Evolutionary conservation across 2,329 filamentous ascomycete species (phyloP).

Genomic region (Clonostachys solani): DNA sequence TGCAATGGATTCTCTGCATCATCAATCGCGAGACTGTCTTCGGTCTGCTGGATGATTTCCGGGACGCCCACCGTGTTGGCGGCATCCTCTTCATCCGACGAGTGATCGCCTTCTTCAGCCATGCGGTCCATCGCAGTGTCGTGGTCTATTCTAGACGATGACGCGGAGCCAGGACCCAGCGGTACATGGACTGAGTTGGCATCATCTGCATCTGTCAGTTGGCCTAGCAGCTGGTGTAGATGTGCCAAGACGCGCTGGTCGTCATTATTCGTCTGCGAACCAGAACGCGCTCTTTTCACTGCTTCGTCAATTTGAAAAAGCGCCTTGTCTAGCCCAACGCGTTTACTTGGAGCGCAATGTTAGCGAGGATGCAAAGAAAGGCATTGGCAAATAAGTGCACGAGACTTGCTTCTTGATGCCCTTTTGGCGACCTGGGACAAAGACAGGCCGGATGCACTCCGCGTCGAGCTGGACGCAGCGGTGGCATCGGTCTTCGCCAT

Average conservation of each 20-base stretch:
- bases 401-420: constrained; percentile 67
- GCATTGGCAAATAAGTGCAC: background rate
- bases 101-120: constrained; percentile 21
- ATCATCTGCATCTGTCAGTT: too few species aligned
- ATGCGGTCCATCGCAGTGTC: constrained; percentile 6
- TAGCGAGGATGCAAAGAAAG: background rate
- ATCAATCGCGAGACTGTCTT: constrained; percentile 58
- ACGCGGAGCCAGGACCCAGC: constrained; percentile 7
- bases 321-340: constrained; percentile 70
- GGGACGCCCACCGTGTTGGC: constrained; percentile 14
- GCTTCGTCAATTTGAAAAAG: constrained; percentile 72
- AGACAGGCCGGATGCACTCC: constrained; percentile 67
- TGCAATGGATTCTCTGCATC: constrained; percentile 74
- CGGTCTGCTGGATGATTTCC: constrained; percentile 19
- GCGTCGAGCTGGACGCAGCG: constrained; percentile 52
- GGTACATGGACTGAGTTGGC: too few species aligned
- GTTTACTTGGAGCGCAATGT: constrained; percentile 48
- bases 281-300: constrained; percentile 47
- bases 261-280: constrained; percentile 13
- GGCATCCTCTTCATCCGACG: constrained; percentile 24
- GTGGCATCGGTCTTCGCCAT: constrained; percentile 49
- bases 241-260: constrained; percentile 40
- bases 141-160: constrained; percentile 3
- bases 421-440: constrained; percentile 69
- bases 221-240: constrained; percentile 31